phyloP scores from a whole-genome alignment of 805 yeast genomes.

The Sugiyamaella valdiviana region DNA sequence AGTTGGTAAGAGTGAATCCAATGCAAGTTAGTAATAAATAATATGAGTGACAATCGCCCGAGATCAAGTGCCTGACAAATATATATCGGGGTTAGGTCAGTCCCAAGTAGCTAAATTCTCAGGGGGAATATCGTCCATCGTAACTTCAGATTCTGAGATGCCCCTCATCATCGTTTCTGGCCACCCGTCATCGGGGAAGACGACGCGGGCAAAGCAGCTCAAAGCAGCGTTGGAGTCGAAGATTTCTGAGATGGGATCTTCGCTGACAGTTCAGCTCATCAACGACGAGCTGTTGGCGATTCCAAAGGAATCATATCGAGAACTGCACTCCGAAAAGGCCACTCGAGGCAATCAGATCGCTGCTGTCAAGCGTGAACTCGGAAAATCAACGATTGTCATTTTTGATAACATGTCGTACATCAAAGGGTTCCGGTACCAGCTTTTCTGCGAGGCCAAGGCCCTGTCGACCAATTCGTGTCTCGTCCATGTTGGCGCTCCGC shows the following conservation, averaged over 20 bases:
- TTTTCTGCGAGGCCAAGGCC: slow-evolving; percentile 89
- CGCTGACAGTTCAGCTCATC: slow-evolving; percentile 59
- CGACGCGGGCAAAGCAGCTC: slow-evolving; percentile 61
- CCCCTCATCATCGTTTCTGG: slow-evolving; percentile 83
- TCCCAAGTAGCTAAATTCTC: not conserved
- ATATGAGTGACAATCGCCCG: not conserved
- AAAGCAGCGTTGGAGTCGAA: slow-evolving; percentile 43
- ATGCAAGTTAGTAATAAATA: not conserved
- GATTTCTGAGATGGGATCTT: slow-evolving; percentile 43
- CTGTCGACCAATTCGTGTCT: slow-evolving; percentile 76
- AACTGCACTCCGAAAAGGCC: slow-evolving; percentile 69
- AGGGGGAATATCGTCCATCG: too few relatives aligned
- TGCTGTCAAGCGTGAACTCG: slow-evolving; percentile 77
- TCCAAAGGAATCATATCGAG: slow-evolving; percentile 57
- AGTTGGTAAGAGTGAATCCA: not conserved
- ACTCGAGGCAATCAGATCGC: slow-evolving; percentile 81
- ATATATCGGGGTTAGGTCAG: not conserved
- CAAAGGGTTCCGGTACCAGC: slow-evolving; percentile 91
- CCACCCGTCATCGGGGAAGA: slow-evolving; percentile 78
- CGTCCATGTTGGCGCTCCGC: slow-evolving; percentile 67
- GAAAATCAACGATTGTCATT: slow-evolving; percentile 65
- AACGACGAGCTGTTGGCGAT: slow-evolving; percentile 76
- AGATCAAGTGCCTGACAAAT: not conserved
- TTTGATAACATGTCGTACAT: slow-evolving; percentile 84
- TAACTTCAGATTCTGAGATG: slow-evolving; percentile 51